These are phyloP conservation scores for Plasmodiophora brassicae DNA, from an alignment of 208 protist species.

Conservation along the genomic window DNA sequence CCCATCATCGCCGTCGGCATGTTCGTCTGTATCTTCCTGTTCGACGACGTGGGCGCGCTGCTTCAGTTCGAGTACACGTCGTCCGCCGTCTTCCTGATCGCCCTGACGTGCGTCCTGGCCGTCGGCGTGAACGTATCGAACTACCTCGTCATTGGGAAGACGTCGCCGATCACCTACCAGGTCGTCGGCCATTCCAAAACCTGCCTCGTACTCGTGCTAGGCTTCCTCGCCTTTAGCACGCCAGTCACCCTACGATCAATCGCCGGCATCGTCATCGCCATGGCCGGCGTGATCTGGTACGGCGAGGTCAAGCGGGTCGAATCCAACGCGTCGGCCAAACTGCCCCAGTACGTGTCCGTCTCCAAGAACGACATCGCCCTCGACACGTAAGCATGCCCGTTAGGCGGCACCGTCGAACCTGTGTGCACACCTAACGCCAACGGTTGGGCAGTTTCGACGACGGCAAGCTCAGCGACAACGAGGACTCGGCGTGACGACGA, in stretches of 20 bases:
- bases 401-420: too few species aligned
- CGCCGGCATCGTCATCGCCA: background rate
- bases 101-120: conserved; percentile 32
- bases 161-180: conserved; percentile 44
- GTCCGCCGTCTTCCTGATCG: background rate
- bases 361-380: background rate
- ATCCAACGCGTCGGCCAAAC: background rate
- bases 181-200: conserved; percentile 47
- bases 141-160: conserved; percentile 43
- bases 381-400: too few species aligned
- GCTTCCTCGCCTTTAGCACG: conserved; percentile 33
- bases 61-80: background rate
- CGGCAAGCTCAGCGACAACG: too few species aligned
- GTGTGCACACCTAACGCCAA: too few species aligned
- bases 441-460: too few species aligned
- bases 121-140: conserved; percentile 42
- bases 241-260: background rate
- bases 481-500: too few species aligned
- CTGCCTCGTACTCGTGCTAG: conserved; percentile 32
- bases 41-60: conserved; percentile 23
- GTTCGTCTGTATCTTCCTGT: background rate
- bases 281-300: background rate
- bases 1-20: background rate
- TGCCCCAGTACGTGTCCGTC: background rate
- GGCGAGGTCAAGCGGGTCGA: conserved; percentile 12